phyloP scores from a whole-genome alignment of 129 eudicot genomes.

The Erigeron canadensis region DNA sequence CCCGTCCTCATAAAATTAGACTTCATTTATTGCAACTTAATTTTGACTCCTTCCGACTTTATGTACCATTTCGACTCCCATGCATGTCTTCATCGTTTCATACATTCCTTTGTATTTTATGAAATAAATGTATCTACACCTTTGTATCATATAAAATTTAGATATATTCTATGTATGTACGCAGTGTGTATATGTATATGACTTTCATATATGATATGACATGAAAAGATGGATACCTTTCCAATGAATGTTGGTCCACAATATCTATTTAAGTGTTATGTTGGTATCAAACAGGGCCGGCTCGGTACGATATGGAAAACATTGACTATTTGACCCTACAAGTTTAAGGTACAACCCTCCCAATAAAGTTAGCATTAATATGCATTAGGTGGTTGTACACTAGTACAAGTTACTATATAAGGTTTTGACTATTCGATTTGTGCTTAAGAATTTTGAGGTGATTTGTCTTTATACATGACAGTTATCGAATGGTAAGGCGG shows the following conservation, averaged over 20 bases:
- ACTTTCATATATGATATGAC: background rate
- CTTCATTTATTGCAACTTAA: conserved; percentile 28
- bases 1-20: conserved; percentile 1
- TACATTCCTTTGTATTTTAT: conserved; percentile 6
- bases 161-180: too few relatives aligned
- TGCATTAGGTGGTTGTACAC: background rate
- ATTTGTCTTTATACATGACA: background rate
- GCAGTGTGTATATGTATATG: background rate
- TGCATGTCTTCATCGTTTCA: background rate
- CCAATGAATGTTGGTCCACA: background rate
- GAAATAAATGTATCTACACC: background rate
- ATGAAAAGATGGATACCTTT: background rate
- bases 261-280: too few relatives aligned
- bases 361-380: conserved; percentile 2
- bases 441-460: background rate
- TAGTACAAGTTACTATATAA: too few relatives aligned
- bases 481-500: too few relatives aligned
- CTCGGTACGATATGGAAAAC: too few relatives aligned
- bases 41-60: conserved; percentile 6
- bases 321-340: background rate
- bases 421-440: background rate
- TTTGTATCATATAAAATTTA: too few relatives aligned
- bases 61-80: background rate
- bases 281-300: too few relatives aligned
- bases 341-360: conserved; percentile 7